Conservation (phyloP, 2,329 filamentous ascomycete species). For the Penicillium sp. region DNA sequence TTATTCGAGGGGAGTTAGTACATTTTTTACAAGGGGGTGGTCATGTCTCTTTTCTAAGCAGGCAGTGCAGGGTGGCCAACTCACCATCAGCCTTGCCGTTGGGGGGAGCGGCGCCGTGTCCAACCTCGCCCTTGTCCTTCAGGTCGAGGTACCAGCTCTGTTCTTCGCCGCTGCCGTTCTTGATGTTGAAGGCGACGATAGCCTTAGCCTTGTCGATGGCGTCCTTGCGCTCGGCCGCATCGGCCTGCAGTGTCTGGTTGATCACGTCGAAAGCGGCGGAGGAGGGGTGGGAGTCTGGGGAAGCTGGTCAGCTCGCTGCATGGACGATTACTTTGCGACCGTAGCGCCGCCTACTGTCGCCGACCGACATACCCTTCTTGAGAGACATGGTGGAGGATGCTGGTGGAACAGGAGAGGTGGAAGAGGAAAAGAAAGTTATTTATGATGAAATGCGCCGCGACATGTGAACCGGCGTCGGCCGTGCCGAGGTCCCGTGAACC, state of each 20-base stretch:
- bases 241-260: slow-evolving; percentile 64
- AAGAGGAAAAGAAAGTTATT: slow-evolving; percentile 16
- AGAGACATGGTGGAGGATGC: slow-evolving; percentile 62
- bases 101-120: slow-evolving; percentile 64
- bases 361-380: slow-evolving; percentile 66
- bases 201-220: slow-evolving; percentile 86
- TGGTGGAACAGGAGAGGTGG: slow-evolving; percentile 2
- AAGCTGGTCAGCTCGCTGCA: no score
- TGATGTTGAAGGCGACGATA: slow-evolving; percentile 87
- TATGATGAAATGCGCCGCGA: slow-evolving; percentile 17
- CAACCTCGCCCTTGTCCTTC: slow-evolving; percentile 81
- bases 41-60: no score
- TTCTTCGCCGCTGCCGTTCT: slow-evolving; percentile 76
- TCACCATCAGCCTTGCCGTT: slow-evolving; percentile 80
- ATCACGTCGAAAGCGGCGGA: slow-evolving; percentile 91
- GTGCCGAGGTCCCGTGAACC: slow-evolving; percentile 22
- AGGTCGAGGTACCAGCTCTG: slow-evolving; percentile 94
- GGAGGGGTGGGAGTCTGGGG: slow-evolving; percentile 75
- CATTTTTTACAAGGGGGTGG: no score
- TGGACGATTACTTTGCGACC: no score
- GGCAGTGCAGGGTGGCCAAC: slow-evolving; percentile 31
- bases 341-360: no score
- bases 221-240: slow-evolving; percentile 73
- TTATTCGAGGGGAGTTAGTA: not conserved
- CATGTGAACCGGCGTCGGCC: slow-evolving; percentile 25